A percentile compares a stretch with the other conserved stretches of the same genome.
Conservation (phyloP, 2,329 filamentous ascomycete species). For the Dactylellina cionopaga region DNA sequence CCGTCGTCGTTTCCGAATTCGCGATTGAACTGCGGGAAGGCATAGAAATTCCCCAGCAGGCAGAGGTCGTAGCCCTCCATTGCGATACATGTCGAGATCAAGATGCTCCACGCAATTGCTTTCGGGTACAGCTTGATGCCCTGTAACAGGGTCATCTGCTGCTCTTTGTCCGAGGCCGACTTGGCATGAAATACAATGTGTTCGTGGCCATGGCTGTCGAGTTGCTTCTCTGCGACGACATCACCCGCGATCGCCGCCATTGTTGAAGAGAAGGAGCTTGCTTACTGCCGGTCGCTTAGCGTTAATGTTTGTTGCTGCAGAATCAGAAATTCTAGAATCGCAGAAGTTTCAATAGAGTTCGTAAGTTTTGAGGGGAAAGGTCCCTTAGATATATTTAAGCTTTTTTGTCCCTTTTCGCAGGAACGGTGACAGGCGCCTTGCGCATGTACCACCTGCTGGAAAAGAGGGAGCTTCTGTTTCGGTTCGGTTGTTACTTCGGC, state of each 20-base stretch:
- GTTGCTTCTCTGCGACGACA: slow-evolving; percentile 25
- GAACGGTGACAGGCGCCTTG: not conserved
- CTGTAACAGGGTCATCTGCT: slow-evolving; percentile 76
- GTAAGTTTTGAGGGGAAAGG: slow-evolving; percentile 11
- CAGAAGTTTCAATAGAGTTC: too few species aligned
- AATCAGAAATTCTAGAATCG: too few species aligned
- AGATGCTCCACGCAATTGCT: slow-evolving; percentile 81
- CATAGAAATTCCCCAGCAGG: slow-evolving; percentile 75
- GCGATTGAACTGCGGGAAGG: slow-evolving; percentile 51
- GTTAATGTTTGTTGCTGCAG: too few species aligned
- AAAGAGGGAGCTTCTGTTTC: slow-evolving; percentile 18
- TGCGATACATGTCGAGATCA: slow-evolving; percentile 88
- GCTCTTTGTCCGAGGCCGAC: slow-evolving; percentile 67
- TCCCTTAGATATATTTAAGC: slow-evolving; percentile 23
- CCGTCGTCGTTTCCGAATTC: slow-evolving; percentile 36
- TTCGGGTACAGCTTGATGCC: slow-evolving; percentile 86
- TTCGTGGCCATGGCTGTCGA: slow-evolving; percentile 33
- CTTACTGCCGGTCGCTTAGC: too few species aligned
- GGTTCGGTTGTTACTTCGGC: slow-evolving; percentile 23
- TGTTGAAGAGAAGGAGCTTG: not conserved
- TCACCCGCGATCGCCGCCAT: slow-evolving; percentile 33
- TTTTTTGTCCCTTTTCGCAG: not conserved
- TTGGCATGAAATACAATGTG: slow-evolving; percentile 39
- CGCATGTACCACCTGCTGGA: slow-evolving; percentile 18
- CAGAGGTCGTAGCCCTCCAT: slow-evolving; percentile 92